Evolutionary conservation across 495 filamentous ascomycete species (phyloP).

Genomic region (Patellaria atrata): DNA sequence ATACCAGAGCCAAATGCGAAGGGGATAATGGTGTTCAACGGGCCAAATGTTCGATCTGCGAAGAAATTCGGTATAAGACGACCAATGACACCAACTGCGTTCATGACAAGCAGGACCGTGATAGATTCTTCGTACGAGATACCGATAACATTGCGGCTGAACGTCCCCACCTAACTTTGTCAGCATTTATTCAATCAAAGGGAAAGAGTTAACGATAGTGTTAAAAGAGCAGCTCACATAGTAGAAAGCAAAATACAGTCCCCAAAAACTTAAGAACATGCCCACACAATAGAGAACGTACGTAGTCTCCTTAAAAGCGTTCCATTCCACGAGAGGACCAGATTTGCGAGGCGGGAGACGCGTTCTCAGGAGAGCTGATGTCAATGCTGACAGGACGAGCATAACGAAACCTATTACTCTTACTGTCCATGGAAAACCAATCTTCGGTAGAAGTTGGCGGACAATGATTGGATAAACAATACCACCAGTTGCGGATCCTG

Average conservation of each 20-base stretch:
- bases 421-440: slow-evolving; percentile 29
- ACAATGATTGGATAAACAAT: slow-evolving; percentile 68
- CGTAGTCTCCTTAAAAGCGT: slow-evolving; percentile 27
- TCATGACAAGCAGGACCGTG: slow-evolving; percentile 24
- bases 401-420: slow-evolving; percentile 30
- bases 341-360: slow-evolving; percentile 27
- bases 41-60: slow-evolving; percentile 22
- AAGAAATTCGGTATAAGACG: slow-evolving; percentile 25
- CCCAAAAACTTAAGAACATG: slow-evolving; percentile 27
- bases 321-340: slow-evolving; percentile 28
- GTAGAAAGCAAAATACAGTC: slow-evolving; percentile 27
- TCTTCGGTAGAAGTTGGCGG: slow-evolving; percentile 47
- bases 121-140: slow-evolving; percentile 19
- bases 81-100: slow-evolving; percentile 24
- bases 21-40: slow-evolving; percentile 26
- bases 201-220: background rate
- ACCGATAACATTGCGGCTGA: slow-evolving; percentile 17
- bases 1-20: slow-evolving; percentile 13
- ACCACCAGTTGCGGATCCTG: slow-evolving; percentile 62
- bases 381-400: slow-evolving; percentile 13
- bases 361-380: slow-evolving; percentile 14
- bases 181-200: no score
- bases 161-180: slow-evolving; percentile 14
- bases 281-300: slow-evolving; percentile 24
- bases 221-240: slow-evolving; percentile 16